phyloP scores from a whole-genome alignment of 148 eudicot genomes.

The Linanthus parryae region DNA sequence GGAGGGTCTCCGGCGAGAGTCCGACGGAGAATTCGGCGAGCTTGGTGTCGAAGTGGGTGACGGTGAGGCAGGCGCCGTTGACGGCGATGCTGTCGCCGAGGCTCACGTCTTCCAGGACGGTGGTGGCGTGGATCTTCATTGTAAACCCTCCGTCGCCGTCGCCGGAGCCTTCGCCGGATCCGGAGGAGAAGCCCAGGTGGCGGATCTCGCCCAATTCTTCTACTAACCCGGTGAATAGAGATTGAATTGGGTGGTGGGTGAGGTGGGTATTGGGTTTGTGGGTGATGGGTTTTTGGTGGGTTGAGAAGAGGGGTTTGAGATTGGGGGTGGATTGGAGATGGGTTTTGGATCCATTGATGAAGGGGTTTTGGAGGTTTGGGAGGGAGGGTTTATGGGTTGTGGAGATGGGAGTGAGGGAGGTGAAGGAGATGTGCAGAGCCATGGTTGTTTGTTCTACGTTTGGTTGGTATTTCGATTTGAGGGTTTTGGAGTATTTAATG shows the following conservation, averaged over 20 bases:
- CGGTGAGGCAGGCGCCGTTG: slow-evolving; percentile 91
- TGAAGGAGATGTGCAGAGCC: no score
- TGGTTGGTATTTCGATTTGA: no score
- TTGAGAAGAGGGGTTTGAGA: slow-evolving; percentile 33
- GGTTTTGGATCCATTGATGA: slow-evolving; percentile 1
- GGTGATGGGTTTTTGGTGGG: slow-evolving; percentile 13
- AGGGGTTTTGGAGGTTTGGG: slow-evolving; percentile 16
- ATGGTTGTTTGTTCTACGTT: no score
- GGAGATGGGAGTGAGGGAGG: background rate
- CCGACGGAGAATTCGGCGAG: slow-evolving; percentile 61
- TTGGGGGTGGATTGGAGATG: slow-evolving; percentile 21
- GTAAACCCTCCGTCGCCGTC: slow-evolving; percentile 53
- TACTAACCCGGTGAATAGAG: slow-evolving; percentile 87
- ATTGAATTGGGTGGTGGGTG: slow-evolving; percentile 17
- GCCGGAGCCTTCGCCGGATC: no score
- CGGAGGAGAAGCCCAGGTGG: slow-evolving; percentile 46
- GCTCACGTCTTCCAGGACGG: slow-evolving; percentile 64
- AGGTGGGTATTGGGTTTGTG: slow-evolving; percentile 15
- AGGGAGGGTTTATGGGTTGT: slow-evolving; percentile 16
- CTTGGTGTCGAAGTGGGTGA: slow-evolving; percentile 43
- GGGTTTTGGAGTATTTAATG: no score
- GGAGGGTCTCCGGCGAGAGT: slow-evolving; percentile 71
- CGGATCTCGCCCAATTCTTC: slow-evolving; percentile 81
- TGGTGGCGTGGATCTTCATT: slow-evolving; percentile 54
- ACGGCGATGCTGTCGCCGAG: slow-evolving; percentile 91